Percentiles rank a stretch among this genome's conserved stretches.
Conservation (phyloP, 2,329 filamentous ascomycete genomes). For the Colletotrichum incanum region DNA sequence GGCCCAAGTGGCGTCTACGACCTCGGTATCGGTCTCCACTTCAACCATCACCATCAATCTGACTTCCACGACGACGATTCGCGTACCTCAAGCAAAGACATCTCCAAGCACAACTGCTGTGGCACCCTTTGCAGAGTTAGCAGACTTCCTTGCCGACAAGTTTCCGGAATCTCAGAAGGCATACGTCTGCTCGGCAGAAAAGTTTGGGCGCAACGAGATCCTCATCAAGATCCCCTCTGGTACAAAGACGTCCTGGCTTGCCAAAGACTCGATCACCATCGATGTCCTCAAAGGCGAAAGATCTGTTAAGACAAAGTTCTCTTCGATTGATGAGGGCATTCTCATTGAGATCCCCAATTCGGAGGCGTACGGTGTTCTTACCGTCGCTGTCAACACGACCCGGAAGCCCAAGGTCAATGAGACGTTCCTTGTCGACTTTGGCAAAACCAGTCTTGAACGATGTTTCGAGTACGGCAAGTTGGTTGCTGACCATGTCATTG, state of each 20-base stretch:
- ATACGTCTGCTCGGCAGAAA: conserved; percentile 62
- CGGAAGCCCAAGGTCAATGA: conserved; percentile 74
- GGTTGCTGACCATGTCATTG: conserved; percentile 60
- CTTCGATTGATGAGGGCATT: conserved; percentile 65
- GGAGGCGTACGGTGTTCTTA: conserved; percentile 72
- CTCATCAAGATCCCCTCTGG: conserved; percentile 67
- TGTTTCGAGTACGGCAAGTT: conserved; percentile 62
- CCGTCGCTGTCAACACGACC: conserved; percentile 71
- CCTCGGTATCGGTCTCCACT: conserved; percentile 39
- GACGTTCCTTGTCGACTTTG: conserved; percentile 74
- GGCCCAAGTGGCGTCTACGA: conserved; percentile 1
- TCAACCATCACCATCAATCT: conserved; percentile 56
- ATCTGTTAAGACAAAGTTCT: conserved; percentile 65
- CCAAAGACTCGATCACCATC: conserved; percentile 70
- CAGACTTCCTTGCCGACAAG: conserved; percentile 59
- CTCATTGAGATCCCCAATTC: conserved; percentile 66
- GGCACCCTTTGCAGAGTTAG: conserved; percentile 58
- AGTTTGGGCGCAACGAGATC: conserved; percentile 65
- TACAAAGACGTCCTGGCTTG: conserved; percentile 69
- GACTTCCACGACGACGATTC: conserved; percentile 55
- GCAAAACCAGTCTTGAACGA: conserved; percentile 62
- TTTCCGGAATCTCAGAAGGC: conserved; percentile 50
- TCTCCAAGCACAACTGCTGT: conserved; percentile 48
- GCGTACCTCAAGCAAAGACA: conserved; percentile 48
- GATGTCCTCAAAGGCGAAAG: conserved; percentile 66